Base-by-base conservation (phyloP, 2,329 filamentous ascomycete genomes). In the Pestalotiopsis sp. region DNA sequence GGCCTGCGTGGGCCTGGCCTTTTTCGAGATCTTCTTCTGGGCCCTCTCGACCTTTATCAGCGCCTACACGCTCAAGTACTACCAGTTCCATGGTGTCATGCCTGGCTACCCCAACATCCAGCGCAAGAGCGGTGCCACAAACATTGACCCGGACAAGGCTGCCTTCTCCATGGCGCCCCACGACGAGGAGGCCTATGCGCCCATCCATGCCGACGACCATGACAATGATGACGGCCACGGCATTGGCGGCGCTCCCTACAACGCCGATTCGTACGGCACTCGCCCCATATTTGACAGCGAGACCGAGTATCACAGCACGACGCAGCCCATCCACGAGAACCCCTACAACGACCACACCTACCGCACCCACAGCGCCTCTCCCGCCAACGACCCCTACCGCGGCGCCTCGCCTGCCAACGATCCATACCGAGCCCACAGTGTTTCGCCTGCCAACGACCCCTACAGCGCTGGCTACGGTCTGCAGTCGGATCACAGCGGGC, bases 131-230 rank as follows among this genome's bases (percentile, higher is more conserved):
- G 73, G 69, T 69, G 40, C 52, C 57, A 79, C 83, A 73, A 87
- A 88, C 80, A 91, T 91, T 73, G 90, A 91, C 76, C 90, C 90
- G 0, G 89, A 92, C 78, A 91, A 91, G 82, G 89, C 89, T 36
- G 89, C 89, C 69, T 92, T 92, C 80, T 90, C 88, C 68, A 90
- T 89, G 79, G 88, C 87, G 14, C 88, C 88, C n/a, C 87, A 90
- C 75, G 89, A 89, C 73, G 89, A 91, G 72, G 89, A 91, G 75
- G 85, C 87, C 58, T 91, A 91, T 74, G 87, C 89, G 65, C 87
- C 87, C 14, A 85, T 91, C 70, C 84, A 89, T 78, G 82, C 84
- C 80, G 83, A 87, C 68, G 85, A 89, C 73, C 83, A 88, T 70
- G 82, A 86, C 66, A 77, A 82, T 72, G 78, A 80, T 70, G 57